A percentile compares a stretch with the other conserved stretches of the same genome.
Evolutionary conservation across 1,284 basidiomycete genomes (phyloP).

Genomic region (Leucoagaricus sp.): DNA sequence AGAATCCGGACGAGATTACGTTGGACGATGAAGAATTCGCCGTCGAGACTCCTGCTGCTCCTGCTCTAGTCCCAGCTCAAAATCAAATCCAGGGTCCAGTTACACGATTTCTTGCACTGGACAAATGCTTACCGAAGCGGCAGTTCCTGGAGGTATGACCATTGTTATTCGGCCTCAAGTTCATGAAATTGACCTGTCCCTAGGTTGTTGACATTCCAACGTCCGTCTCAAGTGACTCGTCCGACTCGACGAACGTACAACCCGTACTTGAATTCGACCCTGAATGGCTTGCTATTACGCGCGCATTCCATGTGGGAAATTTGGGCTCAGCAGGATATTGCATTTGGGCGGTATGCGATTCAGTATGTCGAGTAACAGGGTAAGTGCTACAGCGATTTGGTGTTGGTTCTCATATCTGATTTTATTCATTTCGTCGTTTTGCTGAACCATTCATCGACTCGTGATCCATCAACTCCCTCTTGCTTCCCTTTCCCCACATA

Average conservation of each 20-base stretch:
- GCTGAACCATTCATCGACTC: no score
- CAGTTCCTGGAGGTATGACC: slow-evolving; percentile 81
- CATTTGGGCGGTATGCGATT: no score
- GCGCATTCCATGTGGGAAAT: slow-evolving; percentile 86
- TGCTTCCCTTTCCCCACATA: no score
- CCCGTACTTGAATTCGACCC: slow-evolving; percentile 66
- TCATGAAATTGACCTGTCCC: no score
- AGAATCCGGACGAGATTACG: slow-evolving; percentile 73
- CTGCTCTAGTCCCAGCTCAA: slow-evolving; percentile 12
- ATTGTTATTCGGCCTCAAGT: no score
- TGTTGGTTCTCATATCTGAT: no score
- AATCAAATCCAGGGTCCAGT: slow-evolving; percentile 24
- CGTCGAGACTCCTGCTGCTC: slow-evolving; percentile 34
- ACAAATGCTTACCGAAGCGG: slow-evolving; percentile 86
- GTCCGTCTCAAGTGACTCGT: not conserved
- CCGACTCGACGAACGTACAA: slow-evolving; percentile 21
- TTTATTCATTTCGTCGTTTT: no score
- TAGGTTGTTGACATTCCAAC: slow-evolving; percentile 70
- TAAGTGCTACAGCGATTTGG: no score
- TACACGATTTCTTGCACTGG: slow-evolving; percentile 89
- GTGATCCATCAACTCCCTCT: no score
- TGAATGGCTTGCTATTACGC: slow-evolving; percentile 92
- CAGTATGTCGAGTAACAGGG: no score
- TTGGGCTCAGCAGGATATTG: no score
- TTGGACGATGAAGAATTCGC: slow-evolving; percentile 62